phyloP scores from a whole-genome alignment of 1,139 yeast species.

The Williopsis jadinii region DNA sequence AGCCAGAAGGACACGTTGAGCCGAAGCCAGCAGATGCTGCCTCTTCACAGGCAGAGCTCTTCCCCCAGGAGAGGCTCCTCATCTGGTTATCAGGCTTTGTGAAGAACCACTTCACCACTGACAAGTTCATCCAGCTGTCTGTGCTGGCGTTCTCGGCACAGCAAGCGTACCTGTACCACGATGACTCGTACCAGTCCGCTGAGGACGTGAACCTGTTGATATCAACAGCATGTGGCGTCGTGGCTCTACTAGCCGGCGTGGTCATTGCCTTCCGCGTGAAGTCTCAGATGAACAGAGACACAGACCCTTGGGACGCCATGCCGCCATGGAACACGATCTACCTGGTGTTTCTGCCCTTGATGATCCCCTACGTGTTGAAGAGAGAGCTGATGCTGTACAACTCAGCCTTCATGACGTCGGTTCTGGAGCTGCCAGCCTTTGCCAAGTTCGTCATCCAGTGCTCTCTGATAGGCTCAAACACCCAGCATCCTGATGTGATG shows the following conservation, averaged over 20 bases:
- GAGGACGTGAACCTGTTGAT: constrained; percentile 13
- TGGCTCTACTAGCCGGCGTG: constrained; percentile 17
- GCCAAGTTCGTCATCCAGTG: constrained; percentile 18
- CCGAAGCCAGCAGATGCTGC: constrained; percentile 3
- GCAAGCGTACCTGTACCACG: constrained; percentile 8
- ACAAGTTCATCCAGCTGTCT: constrained; percentile 15
- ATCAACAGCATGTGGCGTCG: constrained; percentile 15
- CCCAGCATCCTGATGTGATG: constrained; percentile 9
- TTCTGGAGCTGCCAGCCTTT: constrained; percentile 15
- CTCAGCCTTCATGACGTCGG: constrained; percentile 15
- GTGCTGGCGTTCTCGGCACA: constrained; percentile 10
- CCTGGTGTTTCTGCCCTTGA: constrained; percentile 16
- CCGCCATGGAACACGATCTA: constrained; percentile 21
- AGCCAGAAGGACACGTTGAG: constrained; percentile 4
- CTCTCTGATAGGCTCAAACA: constrained; percentile 17
- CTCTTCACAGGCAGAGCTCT: constrained; percentile 1
- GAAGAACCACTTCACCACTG: constrained; percentile 9
- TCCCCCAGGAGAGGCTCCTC: constrained; percentile 18
- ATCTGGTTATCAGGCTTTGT: constrained; percentile 12
- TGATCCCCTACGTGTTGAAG: constrained; percentile 13
- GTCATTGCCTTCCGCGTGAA: constrained; percentile 12
- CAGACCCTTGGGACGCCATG: constrained; percentile 2
- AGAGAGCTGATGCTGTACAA: constrained; percentile 17
- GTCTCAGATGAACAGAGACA: background rate
- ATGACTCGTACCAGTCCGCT: constrained; percentile 3